Base-by-base conservation (phyloP, 441 rosid genomes). In the Adansonia madagascariensis region DNA sequence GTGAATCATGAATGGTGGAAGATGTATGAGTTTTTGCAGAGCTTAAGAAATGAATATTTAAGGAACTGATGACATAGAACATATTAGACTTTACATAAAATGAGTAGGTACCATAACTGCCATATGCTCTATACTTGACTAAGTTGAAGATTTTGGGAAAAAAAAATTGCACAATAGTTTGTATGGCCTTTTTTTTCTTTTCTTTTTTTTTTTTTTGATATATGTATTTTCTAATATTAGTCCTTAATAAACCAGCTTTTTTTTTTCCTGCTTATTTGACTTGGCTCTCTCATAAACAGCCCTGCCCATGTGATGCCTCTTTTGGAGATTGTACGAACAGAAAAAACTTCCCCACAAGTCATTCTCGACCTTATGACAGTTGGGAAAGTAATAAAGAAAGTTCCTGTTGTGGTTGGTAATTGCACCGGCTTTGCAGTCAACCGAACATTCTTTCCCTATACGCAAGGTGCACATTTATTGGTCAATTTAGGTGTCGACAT, bases 291-390 rank as follows among this genome's bases (percentile, higher is more conserved):
- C 46, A 68, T 84, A 79, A 59, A 78, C 87, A 95, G 98, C 81
- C 99, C 99, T 73, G 99, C 99, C 66, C 97, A 96, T 80, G 82
- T 95, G 76, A 95, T 96, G 98, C 91, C 99, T 75, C 95, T 96
- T 78, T 88, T 94, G 80, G 99, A 96, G 94, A 94, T 94, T 73
- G 97, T 96, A 60, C 88, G 96, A 71, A 84, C 97, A 14, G 86
- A 90, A 53, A 94, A 81, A 75, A 96, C 98, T 77, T 96, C 97
- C 68, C 89, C 96, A 10, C 98, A 96, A 87, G 91, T 82, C 60
- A 91, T 92, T 82, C 90, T 96, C 70, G 97, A 96, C 90, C 97
- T 96, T 81, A 89, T 94, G 92, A 53, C 95, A 15, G 85, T 91
- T 77, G 97, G 98, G 59, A 94, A 91, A 80, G 78, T 80, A 72